Base-by-base conservation (phyloP, 352 stramenopile genomes). In the Blastocystis sp. region DNA sequence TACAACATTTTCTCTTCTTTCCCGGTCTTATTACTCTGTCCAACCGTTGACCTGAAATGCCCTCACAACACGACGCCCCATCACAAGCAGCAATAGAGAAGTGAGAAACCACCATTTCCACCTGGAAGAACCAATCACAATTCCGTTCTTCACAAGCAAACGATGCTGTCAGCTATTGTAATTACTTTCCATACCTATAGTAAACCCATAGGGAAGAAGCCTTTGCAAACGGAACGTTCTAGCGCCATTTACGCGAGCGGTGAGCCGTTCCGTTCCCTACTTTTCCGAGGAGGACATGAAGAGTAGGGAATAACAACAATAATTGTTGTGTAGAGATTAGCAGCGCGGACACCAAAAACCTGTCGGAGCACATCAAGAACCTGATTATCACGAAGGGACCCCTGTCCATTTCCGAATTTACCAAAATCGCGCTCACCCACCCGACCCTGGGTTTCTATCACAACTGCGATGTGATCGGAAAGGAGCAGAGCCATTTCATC, bases 371-470 rank as follows among this genome's bases (percentile, higher is more conserved):
- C 65, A 48, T 88, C 53, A 76, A 88, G 28, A 62, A 67, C 7
- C 28, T 88, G 40, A 89, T 89, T 84, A 76, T 89, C 43, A 48
- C 86, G 28, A 88, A 76, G 52, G 86, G 86, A 38, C 86, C 86
- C 2, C 38, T 89, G 14, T 65, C 70, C 45, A 82, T 89, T 53
- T 28, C 76, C 17, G 86, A 89, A 38, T 89, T 82, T 67, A 89
- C 67, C 41, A 76, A 76, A 77, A 64, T 89, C 11, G 78, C 74
- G 60, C 86, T 95, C 76, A 92, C 92, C 88, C 94, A 97, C 88
- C 94, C 94, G 11, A 90, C 94, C 79, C 91, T 96, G 74, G 94
- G 94, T 23, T 96, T 96, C 89, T 97, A 97, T 92, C 71, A 90
- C 59, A 95, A 95, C 89, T 93, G 93, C 59, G 92, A 96, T 84